These are phyloP conservation scores for Nakazawaea ernobii DNA, from an alignment of 805 yeast species.

Conservation along the genomic window DNA sequence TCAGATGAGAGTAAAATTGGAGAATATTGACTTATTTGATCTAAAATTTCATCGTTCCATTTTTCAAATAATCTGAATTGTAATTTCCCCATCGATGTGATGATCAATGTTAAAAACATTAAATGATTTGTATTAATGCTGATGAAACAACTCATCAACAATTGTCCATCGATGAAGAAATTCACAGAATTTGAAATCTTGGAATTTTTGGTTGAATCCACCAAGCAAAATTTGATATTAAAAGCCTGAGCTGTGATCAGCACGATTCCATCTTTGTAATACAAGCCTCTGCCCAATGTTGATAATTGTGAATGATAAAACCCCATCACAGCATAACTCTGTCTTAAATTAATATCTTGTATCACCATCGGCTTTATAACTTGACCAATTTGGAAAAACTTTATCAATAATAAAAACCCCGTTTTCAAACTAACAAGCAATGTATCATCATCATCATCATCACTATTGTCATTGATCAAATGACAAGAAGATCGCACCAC, in stretches of 20 bases:
- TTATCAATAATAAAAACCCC: conserved; percentile 18
- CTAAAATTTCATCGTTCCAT: conserved; percentile 12
- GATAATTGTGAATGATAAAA: conserved; percentile 11
- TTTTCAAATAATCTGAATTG: conserved; percentile 21
- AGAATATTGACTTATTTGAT: conserved; percentile 15
- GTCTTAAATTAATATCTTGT: conserved; percentile 5
- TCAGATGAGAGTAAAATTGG: conserved; percentile 18
- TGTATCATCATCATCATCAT: conserved; percentile 16
- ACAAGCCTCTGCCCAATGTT: conserved; percentile 16
- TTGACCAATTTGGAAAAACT: conserved; percentile 15
- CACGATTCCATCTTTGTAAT: conserved; percentile 13
- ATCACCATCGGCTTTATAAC: conserved; percentile 18
- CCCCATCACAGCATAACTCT: conserved; percentile 14
- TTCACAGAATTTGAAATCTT: conserved; percentile 16
- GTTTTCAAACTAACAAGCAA: conserved; percentile 18
- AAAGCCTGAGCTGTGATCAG: conserved; percentile 21
- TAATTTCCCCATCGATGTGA: conserved; percentile 17
- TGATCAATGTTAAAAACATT: conserved; percentile 18
- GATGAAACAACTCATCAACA: conserved; percentile 19
- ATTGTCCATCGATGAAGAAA: conserved; percentile 18
- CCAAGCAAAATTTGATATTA: conserved; percentile 10
- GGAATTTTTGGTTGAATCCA: neutral
- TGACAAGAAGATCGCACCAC: conserved; percentile 6
- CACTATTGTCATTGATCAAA: neutral
- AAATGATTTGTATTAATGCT: conserved; percentile 10